Base-by-base conservation (phyloP, 2,329 filamentous ascomycete genomes). In the Blastomyces parvus region DNA sequence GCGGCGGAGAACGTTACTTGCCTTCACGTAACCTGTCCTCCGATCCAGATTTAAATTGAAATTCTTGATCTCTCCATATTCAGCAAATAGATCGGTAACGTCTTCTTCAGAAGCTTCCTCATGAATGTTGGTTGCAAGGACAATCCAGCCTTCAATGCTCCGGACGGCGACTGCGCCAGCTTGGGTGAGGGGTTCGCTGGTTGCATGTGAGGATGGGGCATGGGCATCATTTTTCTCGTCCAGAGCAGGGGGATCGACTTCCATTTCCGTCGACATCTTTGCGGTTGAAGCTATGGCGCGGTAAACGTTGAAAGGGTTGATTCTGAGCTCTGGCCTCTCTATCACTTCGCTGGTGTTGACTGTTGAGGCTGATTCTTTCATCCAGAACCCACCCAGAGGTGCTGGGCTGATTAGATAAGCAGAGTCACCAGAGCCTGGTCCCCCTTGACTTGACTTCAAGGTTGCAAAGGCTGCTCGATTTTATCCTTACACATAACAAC, bases 71-170 rank as follows among this genome's bases (percentile, higher is more conserved):
- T 86, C 83, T 63, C 85, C 85, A 68, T 83, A 85, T 65, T 88
- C 85, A 64, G 83, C 84, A 71, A 88, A 88, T 69, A 87, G 74
- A 68, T 88, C 85, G 62, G 83, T 84, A 33, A 88, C 74, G 66
- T 87, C 85, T 74, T 88, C 85, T 72, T 88, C 85, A n/a, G 80
- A 83, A 11, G 85, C 84, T 71, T 88, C 85, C 71, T 87, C 85
- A 68, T 88, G 85, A 44, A 88, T 83, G 67, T 88, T 87, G n/a
- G 84, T 86, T 62, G 81, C 84, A n/a, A 87, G 81, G 65, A 88
- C 80, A 72, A 88, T 87, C 85, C 85, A 88, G 66, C 85, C 85
- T 72, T 88, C 85, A 69, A 88, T 87, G 69, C 83, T 86, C 72
- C 85, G 84, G 56, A 88, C 85, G 9, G 85, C 85, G 76, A 80